These are phyloP conservation scores for Colletotrichum cuscutae DNA, from an alignment of 2,329 filamentous ascomycete species.

Conservation along the genomic window DNA sequence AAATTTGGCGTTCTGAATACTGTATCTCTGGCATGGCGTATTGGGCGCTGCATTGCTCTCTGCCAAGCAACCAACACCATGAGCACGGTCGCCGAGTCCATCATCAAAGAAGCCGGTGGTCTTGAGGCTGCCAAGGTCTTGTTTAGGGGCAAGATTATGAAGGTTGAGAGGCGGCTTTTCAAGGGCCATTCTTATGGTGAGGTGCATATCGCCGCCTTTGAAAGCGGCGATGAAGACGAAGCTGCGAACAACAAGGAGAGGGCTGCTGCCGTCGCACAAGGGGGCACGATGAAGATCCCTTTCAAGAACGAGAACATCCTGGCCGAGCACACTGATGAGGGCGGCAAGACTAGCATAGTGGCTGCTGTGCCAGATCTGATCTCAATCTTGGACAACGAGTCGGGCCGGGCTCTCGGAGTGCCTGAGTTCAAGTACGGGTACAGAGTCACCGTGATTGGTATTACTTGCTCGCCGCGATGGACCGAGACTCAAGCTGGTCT, in stretches of 20 bases:
- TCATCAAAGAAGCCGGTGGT: conserved; percentile 68
- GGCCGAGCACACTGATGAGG: conserved; percentile 50
- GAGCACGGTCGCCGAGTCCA: conserved; percentile 65
- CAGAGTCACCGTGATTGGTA: conserved; percentile 62
- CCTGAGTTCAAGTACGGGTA: conserved; percentile 67
- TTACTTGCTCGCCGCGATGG: conserved; percentile 65
- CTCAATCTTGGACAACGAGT: conserved; percentile 64
- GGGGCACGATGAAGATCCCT: conserved; percentile 39
- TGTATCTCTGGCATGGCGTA: conserved; percentile 29
- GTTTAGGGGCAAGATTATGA: conserved; percentile 71
- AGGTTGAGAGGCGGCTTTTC: conserved; percentile 58
- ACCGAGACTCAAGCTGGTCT: conserved; percentile 58
- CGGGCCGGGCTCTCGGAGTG: conserved; percentile 65
- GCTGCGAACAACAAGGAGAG: background rate
- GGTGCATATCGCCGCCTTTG: conserved; percentile 44
- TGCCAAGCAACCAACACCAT: conserved; percentile 52
- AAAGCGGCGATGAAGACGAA: conserved; percentile 38
- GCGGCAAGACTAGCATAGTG: conserved; percentile 47
- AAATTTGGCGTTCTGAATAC: conserved; percentile 33
- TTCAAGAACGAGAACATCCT: conserved; percentile 62
- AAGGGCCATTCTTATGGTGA: conserved; percentile 61
- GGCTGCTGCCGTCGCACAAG: conserved; percentile 22
- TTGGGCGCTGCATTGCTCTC: conserved; percentile 19
- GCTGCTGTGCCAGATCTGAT: conserved; percentile 68
- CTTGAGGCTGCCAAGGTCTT: conserved; percentile 62